phyloP scores from a whole-genome alignment of 1,139 yeast species.

The Geotrichum candidum region DNA sequence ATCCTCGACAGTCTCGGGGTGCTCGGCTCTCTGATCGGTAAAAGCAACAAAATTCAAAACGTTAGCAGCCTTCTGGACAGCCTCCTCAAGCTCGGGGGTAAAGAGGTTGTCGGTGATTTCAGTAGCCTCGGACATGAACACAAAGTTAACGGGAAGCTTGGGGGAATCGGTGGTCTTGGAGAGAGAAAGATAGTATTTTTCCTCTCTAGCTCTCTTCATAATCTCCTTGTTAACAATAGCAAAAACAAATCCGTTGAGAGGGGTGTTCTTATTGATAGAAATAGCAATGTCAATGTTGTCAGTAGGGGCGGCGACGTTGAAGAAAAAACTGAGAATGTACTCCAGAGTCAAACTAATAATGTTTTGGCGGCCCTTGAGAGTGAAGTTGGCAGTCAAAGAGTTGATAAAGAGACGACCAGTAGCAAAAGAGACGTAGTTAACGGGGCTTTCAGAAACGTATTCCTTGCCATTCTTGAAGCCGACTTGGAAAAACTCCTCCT shows the following conservation, averaged over 20 bases:
- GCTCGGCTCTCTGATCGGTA: constrained; percentile 72
- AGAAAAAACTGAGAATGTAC: constrained; percentile 49
- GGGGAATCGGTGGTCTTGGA: constrained; percentile 73
- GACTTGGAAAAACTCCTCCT: constrained; percentile 69
- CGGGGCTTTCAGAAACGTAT: constrained; percentile 58
- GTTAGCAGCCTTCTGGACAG: constrained; percentile 46
- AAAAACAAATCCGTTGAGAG: constrained; percentile 58
- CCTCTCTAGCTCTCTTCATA: constrained; percentile 71
- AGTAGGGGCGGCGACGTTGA: constrained; percentile 45
- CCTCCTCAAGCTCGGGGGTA: constrained; percentile 47
- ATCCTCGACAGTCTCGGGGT: constrained; percentile 51
- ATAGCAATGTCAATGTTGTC: constrained; percentile 46
- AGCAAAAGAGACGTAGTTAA: constrained; percentile 72
- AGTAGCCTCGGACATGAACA: constrained; percentile 82
- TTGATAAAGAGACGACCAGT: constrained; percentile 80
- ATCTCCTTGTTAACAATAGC: constrained; percentile 80
- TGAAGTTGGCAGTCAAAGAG: constrained; percentile 54
- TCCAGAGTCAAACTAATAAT: constrained; percentile 58
- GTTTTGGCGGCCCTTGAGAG: constrained; percentile 76
- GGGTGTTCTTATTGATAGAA: constrained; percentile 48
- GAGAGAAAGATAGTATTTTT: constrained; percentile 74
- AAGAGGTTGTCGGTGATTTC: constrained; percentile 69
- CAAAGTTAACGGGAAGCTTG: constrained; percentile 64
- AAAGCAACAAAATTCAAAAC: constrained; percentile 63
- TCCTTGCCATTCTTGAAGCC: constrained; percentile 48